Evolutionary conservation across 805 yeast genomes (phyloP).

Genomic region (Teunomyces aglyptinius): DNA sequence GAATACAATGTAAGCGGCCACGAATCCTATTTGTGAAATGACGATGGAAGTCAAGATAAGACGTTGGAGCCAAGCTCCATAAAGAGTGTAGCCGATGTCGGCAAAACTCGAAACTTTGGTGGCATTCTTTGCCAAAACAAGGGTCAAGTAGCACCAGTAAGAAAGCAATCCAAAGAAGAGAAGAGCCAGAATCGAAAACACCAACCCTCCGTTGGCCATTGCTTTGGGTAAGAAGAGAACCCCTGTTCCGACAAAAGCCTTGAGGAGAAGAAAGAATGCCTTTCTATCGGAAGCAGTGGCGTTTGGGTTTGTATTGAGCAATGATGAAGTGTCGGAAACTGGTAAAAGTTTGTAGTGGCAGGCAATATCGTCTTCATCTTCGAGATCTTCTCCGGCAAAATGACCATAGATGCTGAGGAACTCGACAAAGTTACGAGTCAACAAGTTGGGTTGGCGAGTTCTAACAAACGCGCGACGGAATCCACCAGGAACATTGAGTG

Average conservation of each 20-base stretch:
- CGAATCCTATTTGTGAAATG: constrained; percentile 74
- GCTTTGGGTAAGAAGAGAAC: constrained; percentile 69
- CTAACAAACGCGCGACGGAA: constrained; percentile 67
- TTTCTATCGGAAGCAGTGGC: constrained; percentile 74
- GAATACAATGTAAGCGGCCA: constrained; percentile 77
- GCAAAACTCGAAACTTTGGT: constrained; percentile 74
- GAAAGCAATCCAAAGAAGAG: constrained; percentile 66
- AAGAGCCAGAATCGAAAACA: constrained; percentile 53
- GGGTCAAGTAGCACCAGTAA: constrained; percentile 72
- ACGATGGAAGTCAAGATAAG: constrained; percentile 63
- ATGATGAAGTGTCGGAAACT: constrained; percentile 40
- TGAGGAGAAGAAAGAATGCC: constrained; percentile 67
- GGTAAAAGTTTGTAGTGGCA: constrained; percentile 40
- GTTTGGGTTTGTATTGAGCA: constrained; percentile 15
- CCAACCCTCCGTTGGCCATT: constrained; percentile 68
- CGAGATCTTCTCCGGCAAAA: constrained; percentile 82
- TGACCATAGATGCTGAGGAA: constrained; percentile 79
- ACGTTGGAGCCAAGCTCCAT: constrained; percentile 64
- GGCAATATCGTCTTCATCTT: constrained; percentile 59
- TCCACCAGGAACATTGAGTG: constrained; percentile 77
- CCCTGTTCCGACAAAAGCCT: constrained; percentile 79
- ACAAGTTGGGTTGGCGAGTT: constrained; percentile 41
- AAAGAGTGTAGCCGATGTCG: constrained; percentile 64
- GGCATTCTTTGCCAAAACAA: constrained; percentile 56
- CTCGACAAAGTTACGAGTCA: constrained; percentile 73